Percentiles rank a stretch among this genome's conserved stretches.
Evolutionary conservation across 768 basidiomycete species (phyloP).

Genomic region (Tricholoma sp.): DNA sequence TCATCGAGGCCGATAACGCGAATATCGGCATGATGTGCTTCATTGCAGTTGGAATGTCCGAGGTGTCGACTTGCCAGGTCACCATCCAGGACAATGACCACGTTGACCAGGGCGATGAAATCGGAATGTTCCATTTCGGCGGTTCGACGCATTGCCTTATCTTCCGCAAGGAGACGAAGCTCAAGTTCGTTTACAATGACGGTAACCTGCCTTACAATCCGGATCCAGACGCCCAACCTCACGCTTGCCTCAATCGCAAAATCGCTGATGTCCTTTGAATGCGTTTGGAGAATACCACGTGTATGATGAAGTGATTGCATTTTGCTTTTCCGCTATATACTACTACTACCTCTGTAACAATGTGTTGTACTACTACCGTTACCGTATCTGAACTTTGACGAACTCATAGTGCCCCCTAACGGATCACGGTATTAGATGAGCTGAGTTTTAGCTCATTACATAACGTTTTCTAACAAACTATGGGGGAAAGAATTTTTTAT

Average conservation of each 20-base stretch:
- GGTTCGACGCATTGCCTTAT: conserved; percentile 47
- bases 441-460: too few species aligned
- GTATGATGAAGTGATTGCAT: too few species aligned
- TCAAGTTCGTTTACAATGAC: neutral
- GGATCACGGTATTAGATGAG: too few species aligned
- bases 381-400: too few species aligned
- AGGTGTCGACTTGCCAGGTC: conserved; percentile 56
- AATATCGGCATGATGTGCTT: conserved; percentile 51
- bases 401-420: too few species aligned
- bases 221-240: neutral
- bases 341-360: too few species aligned
- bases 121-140: conserved; percentile 65
- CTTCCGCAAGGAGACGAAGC: conserved; percentile 21
- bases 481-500: too few species aligned
- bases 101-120: conserved; percentile 43
- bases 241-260: neutral
- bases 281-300: too few species aligned
- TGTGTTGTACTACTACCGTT: too few species aligned
- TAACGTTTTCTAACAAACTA: too few species aligned
- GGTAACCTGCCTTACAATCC: neutral
- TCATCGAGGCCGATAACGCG: conserved; percentile 46
- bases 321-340: too few species aligned
- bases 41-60: conserved; percentile 56
- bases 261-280: neutral
- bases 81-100: conserved; percentile 34